Percentiles rank a stretch among this genome's conserved stretches.
Evolutionary conservation across 345 rosid genomes (phyloP).

Genomic region (Eucalyptus polybractea): DNA sequence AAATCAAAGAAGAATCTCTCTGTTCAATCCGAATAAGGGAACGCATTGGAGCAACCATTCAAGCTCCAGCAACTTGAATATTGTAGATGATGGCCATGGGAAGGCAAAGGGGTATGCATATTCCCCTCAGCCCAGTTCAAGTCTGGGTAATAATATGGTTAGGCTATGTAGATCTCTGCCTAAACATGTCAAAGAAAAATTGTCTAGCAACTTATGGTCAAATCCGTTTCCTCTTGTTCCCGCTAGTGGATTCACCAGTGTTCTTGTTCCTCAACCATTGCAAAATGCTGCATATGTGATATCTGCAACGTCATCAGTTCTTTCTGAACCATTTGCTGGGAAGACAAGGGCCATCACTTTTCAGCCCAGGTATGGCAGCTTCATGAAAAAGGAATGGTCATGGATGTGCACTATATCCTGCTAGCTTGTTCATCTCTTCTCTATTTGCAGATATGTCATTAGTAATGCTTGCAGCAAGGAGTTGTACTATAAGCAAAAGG

Average conservation of each 20-base stretch:
- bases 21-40: background rate
- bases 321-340: constrained; percentile 63
- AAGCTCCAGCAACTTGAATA: constrained; percentile 16
- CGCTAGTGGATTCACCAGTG: constrained; percentile 71
- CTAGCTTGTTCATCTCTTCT: background rate
- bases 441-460: constrained; percentile 59
- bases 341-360: constrained; percentile 74
- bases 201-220: constrained; percentile 49
- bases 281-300: constrained; percentile 61
- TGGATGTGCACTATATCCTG: background rate
- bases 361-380: constrained; percentile 60
- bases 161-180: constrained; percentile 34
- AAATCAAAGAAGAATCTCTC: background rate
- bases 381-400: background rate
- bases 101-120: constrained; percentile 67
- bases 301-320: constrained; percentile 55
- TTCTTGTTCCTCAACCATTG: constrained; percentile 55
- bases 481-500: constrained; percentile 77
- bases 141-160: constrained; percentile 40
- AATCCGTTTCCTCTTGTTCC: constrained; percentile 68
- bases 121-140: constrained; percentile 46
- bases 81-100: constrained; percentile 20
- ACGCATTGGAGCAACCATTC: background rate
- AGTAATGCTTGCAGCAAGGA: constrained; percentile 81
- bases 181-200: constrained; percentile 21